Conservation (phyloP, 306 rosid genomes). For the Hylodesmum podocarpum region DNA sequence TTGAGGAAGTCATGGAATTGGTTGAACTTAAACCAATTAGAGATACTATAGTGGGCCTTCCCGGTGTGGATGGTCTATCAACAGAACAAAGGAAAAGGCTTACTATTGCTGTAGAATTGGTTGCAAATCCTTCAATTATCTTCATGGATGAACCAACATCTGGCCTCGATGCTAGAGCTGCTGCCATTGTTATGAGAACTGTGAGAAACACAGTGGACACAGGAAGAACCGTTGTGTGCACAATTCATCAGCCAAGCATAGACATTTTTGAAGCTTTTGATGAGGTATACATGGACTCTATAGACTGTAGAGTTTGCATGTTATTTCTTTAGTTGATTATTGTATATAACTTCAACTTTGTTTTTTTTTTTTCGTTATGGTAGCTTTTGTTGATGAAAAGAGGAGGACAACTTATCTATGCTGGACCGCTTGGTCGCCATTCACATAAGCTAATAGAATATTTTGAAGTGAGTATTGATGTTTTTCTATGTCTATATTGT, state of each 20-base stretch:
- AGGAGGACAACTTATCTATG: conserved; percentile 57
- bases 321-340: background rate
- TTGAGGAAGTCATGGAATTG: conserved; percentile 56
- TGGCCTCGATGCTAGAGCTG: conserved; percentile 46
- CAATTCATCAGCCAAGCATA: conserved; percentile 47
- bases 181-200: conserved; percentile 39
- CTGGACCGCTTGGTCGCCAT: conserved; percentile 49
- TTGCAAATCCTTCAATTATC: conserved; percentile 45
- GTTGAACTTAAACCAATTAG: conserved; percentile 52
- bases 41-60: conserved; percentile 54
- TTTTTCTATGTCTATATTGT: background rate
- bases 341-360: background rate
- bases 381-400: conserved; percentile 53
- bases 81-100: conserved; percentile 61
- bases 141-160: conserved; percentile 53
- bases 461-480: conserved; percentile 34
- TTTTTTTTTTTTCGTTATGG: background rate
- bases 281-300: conserved; percentile 27
- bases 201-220: conserved; percentile 42
- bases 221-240: conserved; percentile 43
- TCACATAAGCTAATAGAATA: conserved; percentile 43
- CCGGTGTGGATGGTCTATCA: conserved; percentile 53
- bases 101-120: conserved; percentile 59
- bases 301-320: background rate
- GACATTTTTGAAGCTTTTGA: conserved; percentile 49